A percentile compares a stretch with the other conserved stretches of the same genome.
Conservation (phyloP, 768 basidiomycete genomes). For the Psilocybe cubensis region DNA sequence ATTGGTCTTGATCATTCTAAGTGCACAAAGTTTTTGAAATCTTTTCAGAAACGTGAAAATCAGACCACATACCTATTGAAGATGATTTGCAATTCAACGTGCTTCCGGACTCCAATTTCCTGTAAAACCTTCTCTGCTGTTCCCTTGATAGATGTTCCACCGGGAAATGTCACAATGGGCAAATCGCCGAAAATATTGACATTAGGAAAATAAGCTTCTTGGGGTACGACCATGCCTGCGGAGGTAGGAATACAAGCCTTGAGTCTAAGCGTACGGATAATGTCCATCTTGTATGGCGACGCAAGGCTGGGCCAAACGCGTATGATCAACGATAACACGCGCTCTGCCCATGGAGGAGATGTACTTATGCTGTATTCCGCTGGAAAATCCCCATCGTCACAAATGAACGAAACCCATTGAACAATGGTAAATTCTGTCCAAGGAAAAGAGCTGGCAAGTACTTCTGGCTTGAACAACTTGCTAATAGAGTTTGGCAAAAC, state of each 20-base stretch:
- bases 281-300: conserved; percentile 45
- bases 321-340: conserved; percentile 65
- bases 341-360: conserved; percentile 81
- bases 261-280: conserved; percentile 50
- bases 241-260: conserved; percentile 74
- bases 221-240: conserved; percentile 71
- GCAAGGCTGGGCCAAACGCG: conserved; percentile 75
- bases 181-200: conserved; percentile 91
- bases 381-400: conserved; percentile 44
- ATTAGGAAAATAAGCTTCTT: conserved; percentile 81
- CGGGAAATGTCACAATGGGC: conserved; percentile 76
- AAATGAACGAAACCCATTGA: conserved; percentile 77
- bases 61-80: conserved; percentile 68
- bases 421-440: conserved; percentile 79
- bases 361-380: conserved; percentile 62
- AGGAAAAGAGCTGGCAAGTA: conserved; percentile 59
- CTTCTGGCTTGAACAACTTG: conserved; percentile 54
- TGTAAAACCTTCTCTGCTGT: conserved; percentile 71
- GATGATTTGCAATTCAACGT: conserved; percentile 92
- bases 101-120: conserved; percentile 83
- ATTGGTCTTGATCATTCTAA: conserved; percentile 86
- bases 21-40: neutral
- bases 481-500: conserved; percentile 72
- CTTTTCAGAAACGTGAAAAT: neutral
- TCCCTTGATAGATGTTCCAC: conserved; percentile 64